Conservation (phyloP, 2,329 filamentous ascomycete species). For the Blastomyces parvus region DNA sequence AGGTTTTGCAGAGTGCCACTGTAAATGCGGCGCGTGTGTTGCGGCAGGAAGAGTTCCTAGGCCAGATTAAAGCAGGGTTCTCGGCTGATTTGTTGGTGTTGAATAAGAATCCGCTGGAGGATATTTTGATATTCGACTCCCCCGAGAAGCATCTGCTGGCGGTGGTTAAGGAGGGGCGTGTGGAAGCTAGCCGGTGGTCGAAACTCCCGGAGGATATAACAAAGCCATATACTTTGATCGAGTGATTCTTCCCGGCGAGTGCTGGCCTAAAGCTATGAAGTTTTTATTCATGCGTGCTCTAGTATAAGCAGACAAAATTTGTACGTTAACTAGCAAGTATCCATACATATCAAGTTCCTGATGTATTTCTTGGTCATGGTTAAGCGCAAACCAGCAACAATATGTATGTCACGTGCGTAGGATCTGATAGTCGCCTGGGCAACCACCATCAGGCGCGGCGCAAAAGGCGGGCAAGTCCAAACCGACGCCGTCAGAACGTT, state of each 20-base stretch:
- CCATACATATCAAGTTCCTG: not conserved
- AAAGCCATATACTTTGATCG: conserved; percentile 1
- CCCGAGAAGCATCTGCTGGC: conserved; percentile 41
- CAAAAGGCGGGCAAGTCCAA: not conserved
- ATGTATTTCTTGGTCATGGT: not conserved
- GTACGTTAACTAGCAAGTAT: not conserved
- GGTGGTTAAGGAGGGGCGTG: conserved; percentile 48
- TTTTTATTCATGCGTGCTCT: not conserved
- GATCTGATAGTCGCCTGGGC: not conserved
- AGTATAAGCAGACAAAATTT: not conserved
- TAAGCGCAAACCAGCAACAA: not conserved
- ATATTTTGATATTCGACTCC: conserved; percentile 43
- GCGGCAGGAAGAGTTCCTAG: conserved; percentile 39
- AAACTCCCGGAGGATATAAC: conserved; percentile 3
- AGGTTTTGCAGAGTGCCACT: conserved; percentile 44
- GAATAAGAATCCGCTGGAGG: conserved; percentile 46
- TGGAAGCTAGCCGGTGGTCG: conserved; percentile 26
- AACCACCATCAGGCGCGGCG: not conserved
- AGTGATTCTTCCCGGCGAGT: not conserved
- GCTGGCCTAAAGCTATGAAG: not conserved
- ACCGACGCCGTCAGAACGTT: not conserved
- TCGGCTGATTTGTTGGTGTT: conserved; percentile 47
- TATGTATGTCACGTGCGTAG: not conserved
- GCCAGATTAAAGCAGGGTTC: conserved; percentile 43
- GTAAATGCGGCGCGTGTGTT: conserved; percentile 46